phyloP scores from a whole-genome alignment of 345 rosid genomes.

The Euphorbia peplus region DNA sequence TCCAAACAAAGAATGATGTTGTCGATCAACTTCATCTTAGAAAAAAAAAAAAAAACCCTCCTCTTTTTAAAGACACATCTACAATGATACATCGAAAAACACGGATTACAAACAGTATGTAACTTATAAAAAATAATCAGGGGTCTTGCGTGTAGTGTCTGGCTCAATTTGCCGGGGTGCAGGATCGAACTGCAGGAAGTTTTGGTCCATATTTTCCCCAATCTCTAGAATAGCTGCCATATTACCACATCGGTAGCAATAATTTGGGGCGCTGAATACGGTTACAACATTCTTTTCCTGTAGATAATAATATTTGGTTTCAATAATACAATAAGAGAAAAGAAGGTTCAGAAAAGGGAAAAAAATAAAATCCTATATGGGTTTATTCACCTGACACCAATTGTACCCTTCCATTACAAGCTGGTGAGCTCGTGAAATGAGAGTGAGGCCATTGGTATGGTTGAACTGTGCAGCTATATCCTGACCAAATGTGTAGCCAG shows the following conservation, averaged over 20 bases:
- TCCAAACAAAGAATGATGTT: constrained; percentile 42
- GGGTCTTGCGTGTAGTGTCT: constrained; percentile 91
- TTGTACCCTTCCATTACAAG: constrained; percentile 96
- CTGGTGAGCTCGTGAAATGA: constrained; percentile 95
- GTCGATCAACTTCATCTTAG: constrained; percentile 45
- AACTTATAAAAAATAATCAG: constrained; percentile 94
- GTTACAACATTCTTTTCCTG: constrained; percentile 93
- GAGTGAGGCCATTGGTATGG: constrained; percentile 77
- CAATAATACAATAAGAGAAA: neutral
- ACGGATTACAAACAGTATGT: constrained; percentile 34
- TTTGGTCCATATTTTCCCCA: constrained; percentile 93
- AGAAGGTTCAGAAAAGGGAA: neutral
- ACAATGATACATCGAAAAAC: constrained; percentile 36
- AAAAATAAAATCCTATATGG: neutral
- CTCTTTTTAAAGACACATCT: constrained; percentile 43
- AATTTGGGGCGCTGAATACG: constrained; percentile 92
- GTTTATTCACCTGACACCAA: constrained; percentile 78
- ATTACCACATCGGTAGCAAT: constrained; percentile 92
- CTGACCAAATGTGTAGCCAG: constrained; percentile 93
- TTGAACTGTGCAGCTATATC: constrained; percentile 87
- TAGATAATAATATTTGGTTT: neutral
- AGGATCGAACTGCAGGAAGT: constrained; percentile 91
- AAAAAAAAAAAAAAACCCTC: constrained; percentile 32
- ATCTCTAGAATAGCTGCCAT: constrained; percentile 97
- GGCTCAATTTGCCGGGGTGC: constrained; percentile 94